Base-by-base conservation (phyloP, 2,329 filamentous ascomycete species). In the Fusarium illudens region DNA sequence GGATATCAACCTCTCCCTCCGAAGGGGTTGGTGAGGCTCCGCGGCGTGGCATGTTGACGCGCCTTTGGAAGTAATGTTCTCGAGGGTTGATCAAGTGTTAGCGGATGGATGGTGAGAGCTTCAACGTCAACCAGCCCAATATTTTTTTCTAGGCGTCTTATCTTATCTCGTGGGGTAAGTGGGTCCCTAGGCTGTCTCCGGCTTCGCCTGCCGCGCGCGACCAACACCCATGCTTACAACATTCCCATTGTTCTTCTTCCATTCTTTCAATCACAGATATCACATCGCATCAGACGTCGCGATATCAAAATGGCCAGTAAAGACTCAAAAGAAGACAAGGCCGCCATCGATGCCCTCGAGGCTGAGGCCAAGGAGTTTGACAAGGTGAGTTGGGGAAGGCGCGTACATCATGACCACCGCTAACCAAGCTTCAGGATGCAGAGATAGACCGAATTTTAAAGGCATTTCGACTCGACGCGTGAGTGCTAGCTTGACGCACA, bases 381-480 rank as follows among this genome's bases (percentile, higher is more conserved):
- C 76, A 98, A 97, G 86, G 93, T 90, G 74, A 78, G 78, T 62
- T 58, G 52, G 57, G 52, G 65, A 69, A 75, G 29, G 67, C 75
- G 58, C 48, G 20, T 34, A n/a, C 50, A 27, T 44, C 36, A 58
- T 65, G 42, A 53, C 48, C 58, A 58, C 29, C 12, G 42, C 71
- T 76, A 53, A 76, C 53, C 37, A 17, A 29, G 34, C 6, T 46
- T 10, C 68, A 97, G 92, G 96, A 98, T 86, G 90, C 92, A 62
- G 95, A 98, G 78, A 98, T 98, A 74, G 93, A 97, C 76, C 92
- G 95, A 64, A 99, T 99, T 72, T 86, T 97, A 71, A 92, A 91
- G 75, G 92, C 94, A 49, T 99, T 99, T 80, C 89, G 91, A 73
- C 88, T 89, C 17, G 84, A 89, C 77, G 86, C 87, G 84, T 86